phyloP scores from a whole-genome alignment of 495 filamentous ascomycete species.

The Podospora conica region DNA sequence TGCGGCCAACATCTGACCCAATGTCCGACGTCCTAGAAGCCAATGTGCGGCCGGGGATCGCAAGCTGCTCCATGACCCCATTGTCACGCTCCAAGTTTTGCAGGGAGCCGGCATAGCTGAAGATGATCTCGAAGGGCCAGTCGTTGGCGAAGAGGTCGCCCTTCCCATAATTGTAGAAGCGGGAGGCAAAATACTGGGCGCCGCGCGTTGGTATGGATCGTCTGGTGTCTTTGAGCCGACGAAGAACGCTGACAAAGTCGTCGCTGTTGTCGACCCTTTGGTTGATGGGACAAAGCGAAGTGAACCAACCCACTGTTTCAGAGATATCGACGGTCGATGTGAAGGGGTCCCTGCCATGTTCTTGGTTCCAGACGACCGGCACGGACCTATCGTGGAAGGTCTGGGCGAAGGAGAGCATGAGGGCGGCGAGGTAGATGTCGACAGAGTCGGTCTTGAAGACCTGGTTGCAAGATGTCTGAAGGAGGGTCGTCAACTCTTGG shows the following conservation, averaged over 20 bases:
- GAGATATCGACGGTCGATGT: constrained; percentile 36
- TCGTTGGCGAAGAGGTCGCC: constrained; percentile 41
- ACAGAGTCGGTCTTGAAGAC: constrained; percentile 41
- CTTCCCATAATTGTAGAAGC: constrained; percentile 42
- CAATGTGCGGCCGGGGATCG: constrained; percentile 35
- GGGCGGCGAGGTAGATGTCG: constrained; percentile 44
- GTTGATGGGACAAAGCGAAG: constrained; percentile 36
- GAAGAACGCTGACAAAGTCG: constrained; percentile 38
- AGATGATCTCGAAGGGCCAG: constrained; percentile 63
- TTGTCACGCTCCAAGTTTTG: constrained; percentile 58
- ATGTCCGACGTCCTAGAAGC: constrained; percentile 51
- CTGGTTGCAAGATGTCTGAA: constrained; percentile 39
- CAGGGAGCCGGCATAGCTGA: constrained; percentile 62
- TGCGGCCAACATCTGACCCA: constrained; percentile 47
- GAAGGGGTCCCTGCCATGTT: constrained; percentile 37
- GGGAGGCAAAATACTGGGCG: constrained; percentile 31
- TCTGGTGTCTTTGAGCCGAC: constrained; percentile 36
- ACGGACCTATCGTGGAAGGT: constrained; percentile 47
- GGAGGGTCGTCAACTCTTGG: constrained; percentile 35
- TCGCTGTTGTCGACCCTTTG: constrained; percentile 30
- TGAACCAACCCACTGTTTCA: constrained; percentile 47
- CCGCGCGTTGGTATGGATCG: constrained; percentile 26
- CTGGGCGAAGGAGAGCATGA: constrained; percentile 44
- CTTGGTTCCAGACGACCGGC: constrained; percentile 51
- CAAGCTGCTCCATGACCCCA: constrained; percentile 53